Conservation (phyloP, 2,329 filamentous ascomycete genomes). For the Coniochaeta hoffmannii region DNA sequence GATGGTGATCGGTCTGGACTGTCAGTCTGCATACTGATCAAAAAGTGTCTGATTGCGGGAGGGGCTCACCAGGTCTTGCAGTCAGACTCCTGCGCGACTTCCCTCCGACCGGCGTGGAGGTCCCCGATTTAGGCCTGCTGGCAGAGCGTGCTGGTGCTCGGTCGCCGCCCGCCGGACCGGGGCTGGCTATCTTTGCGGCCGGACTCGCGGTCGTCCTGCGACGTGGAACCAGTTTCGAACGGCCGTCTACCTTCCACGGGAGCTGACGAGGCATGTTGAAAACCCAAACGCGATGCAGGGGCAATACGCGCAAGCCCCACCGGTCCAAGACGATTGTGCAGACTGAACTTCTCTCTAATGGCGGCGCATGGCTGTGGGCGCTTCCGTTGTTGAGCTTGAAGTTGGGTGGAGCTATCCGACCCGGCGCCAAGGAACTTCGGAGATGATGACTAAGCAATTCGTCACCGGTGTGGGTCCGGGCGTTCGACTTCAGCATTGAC, state of each 20-base stretch:
- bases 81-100: background rate
- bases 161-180: conserved; percentile 7
- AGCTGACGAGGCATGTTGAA: conserved; percentile 15
- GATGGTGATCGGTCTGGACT: conserved; percentile 19
- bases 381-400: too few species aligned
- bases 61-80: background rate
- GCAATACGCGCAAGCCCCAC: too few species aligned
- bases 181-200: conserved; percentile 3
- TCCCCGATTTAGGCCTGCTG: background rate
- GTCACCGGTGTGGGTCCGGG: too few species aligned
- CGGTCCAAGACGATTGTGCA: too few species aligned
- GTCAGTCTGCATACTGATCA: background rate
- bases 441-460: too few species aligned
- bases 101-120: background rate
- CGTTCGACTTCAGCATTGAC: too few species aligned
- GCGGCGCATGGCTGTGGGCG: too few species aligned
- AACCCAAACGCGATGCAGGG: background rate
- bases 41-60: background rate
- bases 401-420: too few species aligned
- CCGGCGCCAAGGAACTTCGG: too few species aligned
- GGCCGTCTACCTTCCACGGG: conserved; percentile 12
- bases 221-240: background rate
- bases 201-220: conserved; percentile 4
- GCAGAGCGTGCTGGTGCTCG: background rate
- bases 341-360: too few species aligned